A percentile compares a stretch with the other conserved stretches of the same genome.
Evolutionary conservation across 2,329 filamentous ascomycete genomes (phyloP).

Genomic region (Whalleya microplaca): DNA sequence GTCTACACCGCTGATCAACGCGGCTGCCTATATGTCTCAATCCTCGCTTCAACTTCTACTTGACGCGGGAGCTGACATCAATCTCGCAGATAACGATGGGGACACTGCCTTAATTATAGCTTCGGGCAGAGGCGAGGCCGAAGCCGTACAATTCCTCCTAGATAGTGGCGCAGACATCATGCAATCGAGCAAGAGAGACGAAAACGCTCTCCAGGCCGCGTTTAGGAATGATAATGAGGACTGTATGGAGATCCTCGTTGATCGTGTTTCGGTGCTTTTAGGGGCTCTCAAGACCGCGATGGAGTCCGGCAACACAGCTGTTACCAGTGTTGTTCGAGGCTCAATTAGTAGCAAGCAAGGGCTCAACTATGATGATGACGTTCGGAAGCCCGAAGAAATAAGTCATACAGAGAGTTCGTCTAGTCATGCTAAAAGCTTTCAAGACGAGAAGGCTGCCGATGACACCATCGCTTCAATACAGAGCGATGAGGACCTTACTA

Average conservation of each 20-base stretch:
- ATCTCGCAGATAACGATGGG: conserved; percentile 39
- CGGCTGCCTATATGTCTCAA: conserved; percentile 39
- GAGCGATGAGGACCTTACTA: conserved; percentile 1
- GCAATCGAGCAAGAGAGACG: conserved; percentile 34
- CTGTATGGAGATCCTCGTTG: conserved; percentile 36
- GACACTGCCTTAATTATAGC: conserved; percentile 46
- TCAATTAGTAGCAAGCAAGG: conserved; percentile 34
- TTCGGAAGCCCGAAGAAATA: neutral
- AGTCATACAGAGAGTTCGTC: neutral
- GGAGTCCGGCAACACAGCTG: conserved; percentile 33
- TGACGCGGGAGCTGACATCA: conserved; percentile 43
- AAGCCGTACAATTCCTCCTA: conserved; percentile 40
- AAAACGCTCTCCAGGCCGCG: conserved; percentile 39
- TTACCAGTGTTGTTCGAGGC: conserved; percentile 34
- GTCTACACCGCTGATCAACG: conserved; percentile 43
- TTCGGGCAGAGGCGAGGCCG: conserved; percentile 37
- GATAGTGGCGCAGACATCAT: conserved; percentile 42
- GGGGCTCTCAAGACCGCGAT: conserved; percentile 36
- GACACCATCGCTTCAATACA: too few relatives aligned
- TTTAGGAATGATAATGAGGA: conserved; percentile 29
- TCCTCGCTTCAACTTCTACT: conserved; percentile 39
- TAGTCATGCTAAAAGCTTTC: too few relatives aligned
- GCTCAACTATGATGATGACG: conserved; percentile 36
- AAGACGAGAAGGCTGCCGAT: too few relatives aligned
- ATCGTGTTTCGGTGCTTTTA: conserved; percentile 37